A percentile compares a stretch with the other conserved stretches of the same genome.
Evolutionary conservation across 164 flowering plant genomes (phyloP).

Genomic region (Stephania japonica): DNA sequence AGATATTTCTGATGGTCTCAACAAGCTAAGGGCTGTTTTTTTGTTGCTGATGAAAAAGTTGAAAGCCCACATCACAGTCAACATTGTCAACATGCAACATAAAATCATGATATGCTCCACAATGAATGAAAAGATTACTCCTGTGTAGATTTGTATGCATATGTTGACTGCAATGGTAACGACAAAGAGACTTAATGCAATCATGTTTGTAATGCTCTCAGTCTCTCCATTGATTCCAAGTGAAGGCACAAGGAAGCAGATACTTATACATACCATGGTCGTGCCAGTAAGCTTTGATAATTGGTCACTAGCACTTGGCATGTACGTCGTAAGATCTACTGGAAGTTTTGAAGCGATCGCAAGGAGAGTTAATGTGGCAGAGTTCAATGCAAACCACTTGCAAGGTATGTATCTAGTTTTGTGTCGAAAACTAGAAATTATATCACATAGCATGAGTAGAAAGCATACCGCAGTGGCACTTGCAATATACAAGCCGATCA

Average conservation of each 20-base stretch:
- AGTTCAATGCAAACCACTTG: slow-evolving; percentile 6
- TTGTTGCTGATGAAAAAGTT: no score
- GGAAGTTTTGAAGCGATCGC: slow-evolving; percentile 17
- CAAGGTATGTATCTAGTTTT: not conserved
- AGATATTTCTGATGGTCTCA: not conserved
- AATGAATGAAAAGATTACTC: not conserved
- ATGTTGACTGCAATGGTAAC: not conserved
- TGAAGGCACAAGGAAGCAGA: not conserved
- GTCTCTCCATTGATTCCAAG: not conserved
- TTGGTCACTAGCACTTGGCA: slow-evolving; percentile 11
- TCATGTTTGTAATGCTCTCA: not conserved
- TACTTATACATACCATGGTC: slow-evolving; percentile 6
- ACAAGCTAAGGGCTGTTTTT: not conserved
- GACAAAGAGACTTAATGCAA: not conserved
- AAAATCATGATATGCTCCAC: not conserved
- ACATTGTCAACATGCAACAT: not conserved
- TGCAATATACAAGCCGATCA: no score
- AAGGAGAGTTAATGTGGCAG: slow-evolving; percentile 10
- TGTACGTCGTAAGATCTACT: slow-evolving; percentile 6
- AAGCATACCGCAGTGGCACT: no score
- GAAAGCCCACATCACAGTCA: slow-evolving; percentile 3
- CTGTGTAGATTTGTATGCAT: not conserved
- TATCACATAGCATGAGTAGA: not conserved
- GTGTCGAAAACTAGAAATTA: not conserved
- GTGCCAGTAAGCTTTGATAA: slow-evolving; percentile 14